Conservation (phyloP, 139 green algal genomes). For the Trebouxia sp. region DNA sequence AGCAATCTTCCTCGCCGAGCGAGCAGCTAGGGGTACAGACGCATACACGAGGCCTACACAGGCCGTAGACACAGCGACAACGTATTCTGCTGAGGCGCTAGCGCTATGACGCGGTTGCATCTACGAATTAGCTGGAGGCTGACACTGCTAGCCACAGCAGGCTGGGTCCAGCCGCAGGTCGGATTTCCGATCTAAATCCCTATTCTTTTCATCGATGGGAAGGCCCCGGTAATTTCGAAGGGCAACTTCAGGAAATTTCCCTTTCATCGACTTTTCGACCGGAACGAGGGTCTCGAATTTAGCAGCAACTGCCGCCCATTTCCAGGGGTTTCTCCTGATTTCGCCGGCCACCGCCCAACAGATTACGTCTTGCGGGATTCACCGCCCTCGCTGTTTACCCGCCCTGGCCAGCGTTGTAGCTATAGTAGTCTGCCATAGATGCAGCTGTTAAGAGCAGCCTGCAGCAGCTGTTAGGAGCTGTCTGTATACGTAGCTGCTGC, state of each 20-base stretch:
- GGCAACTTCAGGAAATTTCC: background rate
- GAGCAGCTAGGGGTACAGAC: no score
- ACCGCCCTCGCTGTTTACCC: background rate
- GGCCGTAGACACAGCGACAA: background rate
- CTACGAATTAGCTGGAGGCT: conserved; percentile 12
- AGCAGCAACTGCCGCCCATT: background rate
- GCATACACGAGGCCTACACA: no score
- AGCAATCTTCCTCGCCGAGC: no score
- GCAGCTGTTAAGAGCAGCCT: no score
- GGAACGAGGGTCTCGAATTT: background rate
- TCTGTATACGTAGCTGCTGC: no score
- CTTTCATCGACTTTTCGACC: background rate
- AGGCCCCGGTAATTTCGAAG: background rate
- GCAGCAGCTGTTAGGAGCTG: no score
- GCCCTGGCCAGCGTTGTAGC: background rate
- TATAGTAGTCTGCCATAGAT: background rate
- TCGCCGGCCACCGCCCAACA: background rate
- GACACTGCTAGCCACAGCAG: conserved; percentile 10
- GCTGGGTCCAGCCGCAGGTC: background rate
- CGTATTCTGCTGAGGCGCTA: background rate
- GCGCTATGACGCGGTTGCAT: background rate
- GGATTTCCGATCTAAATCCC: background rate
- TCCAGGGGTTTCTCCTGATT: background rate
- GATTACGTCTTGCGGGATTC: background rate
- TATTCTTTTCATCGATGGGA: background rate